Evolutionary conservation across 23 red algal genomes (phyloP).

Genomic region (Agarophyton chilense): DNA sequence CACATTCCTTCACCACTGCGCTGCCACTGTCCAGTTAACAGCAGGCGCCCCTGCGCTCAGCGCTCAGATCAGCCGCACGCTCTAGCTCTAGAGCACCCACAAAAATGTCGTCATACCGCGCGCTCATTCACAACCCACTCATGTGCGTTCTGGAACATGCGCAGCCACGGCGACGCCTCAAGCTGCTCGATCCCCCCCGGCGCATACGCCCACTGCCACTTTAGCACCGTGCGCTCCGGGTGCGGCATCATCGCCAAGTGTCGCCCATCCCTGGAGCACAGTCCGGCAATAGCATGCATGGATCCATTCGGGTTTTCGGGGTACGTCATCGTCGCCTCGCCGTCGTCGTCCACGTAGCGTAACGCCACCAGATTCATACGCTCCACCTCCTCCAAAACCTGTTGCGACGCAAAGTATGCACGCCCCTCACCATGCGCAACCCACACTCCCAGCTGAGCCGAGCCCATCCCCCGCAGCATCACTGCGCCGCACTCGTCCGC

Average conservation of each 20-base stretch:
- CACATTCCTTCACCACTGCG: no score
- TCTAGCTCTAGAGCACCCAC: neutral
- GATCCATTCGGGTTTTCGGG: conserved; percentile 96
- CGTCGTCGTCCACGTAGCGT: conserved; percentile 84
- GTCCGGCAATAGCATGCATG: conserved; percentile 71
- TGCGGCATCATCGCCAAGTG: conserved; percentile 99
- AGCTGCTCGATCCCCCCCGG: conserved; percentile 52
- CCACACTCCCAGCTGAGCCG: conserved; percentile 92
- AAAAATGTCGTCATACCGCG: no score
- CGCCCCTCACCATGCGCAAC: conserved; percentile 96
- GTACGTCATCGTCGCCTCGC: conserved; percentile 73
- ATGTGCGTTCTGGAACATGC: conserved; percentile 96
- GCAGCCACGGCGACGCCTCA: conserved; percentile 90
- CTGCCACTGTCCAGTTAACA: no score
- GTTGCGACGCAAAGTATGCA: conserved; percentile 65
- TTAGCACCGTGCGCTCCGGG: conserved; percentile 87
- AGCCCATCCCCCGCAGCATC: conserved; percentile 89
- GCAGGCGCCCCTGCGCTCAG: no score
- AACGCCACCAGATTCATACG: conserved; percentile 53
- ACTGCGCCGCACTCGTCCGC: conserved; percentile 58
- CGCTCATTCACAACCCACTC: conserved; percentile 70
- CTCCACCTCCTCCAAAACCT: conserved; percentile 39
- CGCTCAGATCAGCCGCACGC: no score
- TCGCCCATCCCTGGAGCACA: conserved; percentile 84
- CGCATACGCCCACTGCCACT: conserved; percentile 93